Conservation (phyloP, 176 grass and related monocot species). For the Calamus simplicifolius region DNA sequence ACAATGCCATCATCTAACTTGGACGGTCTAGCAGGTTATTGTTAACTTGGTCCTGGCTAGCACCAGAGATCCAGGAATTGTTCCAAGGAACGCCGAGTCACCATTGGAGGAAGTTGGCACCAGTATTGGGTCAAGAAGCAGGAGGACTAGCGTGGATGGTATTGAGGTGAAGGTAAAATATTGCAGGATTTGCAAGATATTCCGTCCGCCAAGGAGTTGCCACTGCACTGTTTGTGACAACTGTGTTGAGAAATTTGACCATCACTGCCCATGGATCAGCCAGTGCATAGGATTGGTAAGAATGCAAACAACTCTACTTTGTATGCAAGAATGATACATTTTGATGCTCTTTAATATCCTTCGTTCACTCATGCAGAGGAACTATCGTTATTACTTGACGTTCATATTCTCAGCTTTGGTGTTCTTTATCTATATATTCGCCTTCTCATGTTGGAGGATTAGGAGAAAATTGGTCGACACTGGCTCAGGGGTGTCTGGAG, state of each 20-base stretch:
- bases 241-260: conserved; percentile 59
- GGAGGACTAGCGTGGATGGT: conserved; percentile 22
- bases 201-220: conserved; percentile 39
- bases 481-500: conserved; percentile 4
- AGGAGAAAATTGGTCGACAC: conserved; percentile 3
- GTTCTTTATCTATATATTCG: conserved; percentile 31
- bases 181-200: conserved; percentile 43
- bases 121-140: neutral
- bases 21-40: conserved; percentile 21
- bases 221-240: conserved; percentile 65
- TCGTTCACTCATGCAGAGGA: conserved; percentile 26
- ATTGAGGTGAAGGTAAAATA: conserved; percentile 30
- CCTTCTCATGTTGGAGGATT: conserved; percentile 35
- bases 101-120: conserved; percentile 7
- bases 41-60: conserved; percentile 34
- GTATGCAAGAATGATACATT: too few species aligned
- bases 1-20: too few species aligned
- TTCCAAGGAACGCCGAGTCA: conserved; percentile 24
- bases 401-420: conserved; percentile 23
- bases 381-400: conserved; percentile 50
- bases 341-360: neutral
- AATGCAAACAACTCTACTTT: neutral
- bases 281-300: conserved; percentile 64
- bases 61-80: conserved; percentile 50
- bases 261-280: conserved; percentile 57